Conservation (phyloP, 257 asterid genomes). For the Nemophila menziesii region DNA sequence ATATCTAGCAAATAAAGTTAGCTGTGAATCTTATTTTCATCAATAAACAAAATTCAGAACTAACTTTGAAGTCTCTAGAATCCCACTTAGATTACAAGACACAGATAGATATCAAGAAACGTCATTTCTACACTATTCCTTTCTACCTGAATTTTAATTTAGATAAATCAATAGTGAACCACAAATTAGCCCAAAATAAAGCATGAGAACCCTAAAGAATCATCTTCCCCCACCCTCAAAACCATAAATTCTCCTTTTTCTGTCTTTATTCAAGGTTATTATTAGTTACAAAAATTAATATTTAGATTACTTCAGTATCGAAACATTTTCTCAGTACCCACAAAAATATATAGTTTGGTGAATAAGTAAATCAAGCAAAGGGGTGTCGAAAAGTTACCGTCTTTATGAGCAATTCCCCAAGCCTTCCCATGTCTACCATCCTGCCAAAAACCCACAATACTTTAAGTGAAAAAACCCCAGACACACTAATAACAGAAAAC, state of each 20-base stretch:
- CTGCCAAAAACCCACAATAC: slow-evolving; percentile 32
- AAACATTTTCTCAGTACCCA: not conserved
- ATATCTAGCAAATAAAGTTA: not conserved
- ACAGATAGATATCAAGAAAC: not conserved
- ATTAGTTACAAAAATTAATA: no score
- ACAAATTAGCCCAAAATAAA: not conserved
- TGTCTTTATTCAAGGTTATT: no score
- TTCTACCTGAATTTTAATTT: not conserved
- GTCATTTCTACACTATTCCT: not conserved
- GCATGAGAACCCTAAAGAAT: not conserved
- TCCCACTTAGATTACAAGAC: not conserved
- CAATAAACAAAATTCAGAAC: not conserved
- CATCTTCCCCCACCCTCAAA: not conserved
- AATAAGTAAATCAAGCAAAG: not conserved
- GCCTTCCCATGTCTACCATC: slow-evolving; percentile 96
- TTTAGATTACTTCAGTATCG: not conserved
- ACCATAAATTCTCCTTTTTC: not conserved
- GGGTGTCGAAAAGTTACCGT: slow-evolving; percentile 30
- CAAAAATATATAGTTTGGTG: not conserved
- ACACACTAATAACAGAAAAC: not conserved
- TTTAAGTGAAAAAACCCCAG: slow-evolving; percentile 5
- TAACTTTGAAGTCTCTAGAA: not conserved
- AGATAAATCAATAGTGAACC: not conserved
- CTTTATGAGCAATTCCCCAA: slow-evolving; percentile 84
- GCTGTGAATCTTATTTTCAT: not conserved